Evolutionary conservation across 2,329 filamentous ascomycete genomes (phyloP), one percentile per base, ranked within the genome.

Genomic region (Rhynchosporium agropyri): DNA sequence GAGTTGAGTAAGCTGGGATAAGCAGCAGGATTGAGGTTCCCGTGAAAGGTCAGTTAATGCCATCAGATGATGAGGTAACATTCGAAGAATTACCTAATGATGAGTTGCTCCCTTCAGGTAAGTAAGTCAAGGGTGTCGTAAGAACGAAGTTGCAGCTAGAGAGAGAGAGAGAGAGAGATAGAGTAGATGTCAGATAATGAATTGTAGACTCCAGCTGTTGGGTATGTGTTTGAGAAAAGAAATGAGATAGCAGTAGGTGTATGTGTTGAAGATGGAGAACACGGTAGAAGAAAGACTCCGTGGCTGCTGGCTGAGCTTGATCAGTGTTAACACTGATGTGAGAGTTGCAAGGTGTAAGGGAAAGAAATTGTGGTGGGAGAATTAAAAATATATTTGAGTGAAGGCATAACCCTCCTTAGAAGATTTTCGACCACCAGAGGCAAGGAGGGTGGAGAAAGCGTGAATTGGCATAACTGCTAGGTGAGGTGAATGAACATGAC

Each of bases 401-500:
- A 33, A 12, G 33, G 15, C 8, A 4, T 38, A 26, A 36, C 26
- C 4, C 38, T 40, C 15, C 38, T 28, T 20, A 54, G 20, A 42
- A 20, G 20, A 28, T 42, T 54, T 6, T 54, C 40, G 10, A 42
- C 33, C 15, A 40, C 9, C 7, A 12, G n/a, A 40, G 48, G 13
- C 29, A 7, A 12, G 10, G n/a, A 29, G 33, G 51, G 20, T 12
- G 20, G 8, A 28, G 51, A 4, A 3, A 28, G 13, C 13, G 9
- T 36, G 33, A 36, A 36, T 36, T 36, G 33, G 9, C 33, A 36
- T 36, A 36, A 36, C 12, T 12, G 51, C 12, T 28, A 54, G 50
- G 33, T 20, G 33, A 42, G 51, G 36, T 54, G 36, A 54, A 54
- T 40, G 50, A 6, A 54, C 10, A 28, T 28, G n/a, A 33, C 36